Percentiles rank a stretch among this genome's conserved stretches.
Evolutionary conservation across 768 basidiomycete genomes (phyloP).

Genomic region (Auriscalpium vulgare): DNA sequence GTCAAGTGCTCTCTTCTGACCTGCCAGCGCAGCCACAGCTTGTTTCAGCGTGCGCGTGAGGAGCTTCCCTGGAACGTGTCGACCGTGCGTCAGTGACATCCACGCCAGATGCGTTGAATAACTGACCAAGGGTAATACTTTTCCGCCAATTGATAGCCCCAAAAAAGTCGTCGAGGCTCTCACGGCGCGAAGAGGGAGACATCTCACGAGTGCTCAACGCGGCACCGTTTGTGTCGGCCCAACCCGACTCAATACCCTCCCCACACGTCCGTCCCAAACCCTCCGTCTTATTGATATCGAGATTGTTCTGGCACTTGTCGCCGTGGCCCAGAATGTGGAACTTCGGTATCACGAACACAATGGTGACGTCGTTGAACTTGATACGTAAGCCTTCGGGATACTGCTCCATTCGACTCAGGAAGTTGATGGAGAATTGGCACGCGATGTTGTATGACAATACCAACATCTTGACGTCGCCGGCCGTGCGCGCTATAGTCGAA

Average conservation of each 20-base stretch:
- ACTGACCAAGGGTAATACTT: background rate
- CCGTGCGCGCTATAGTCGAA: background rate
- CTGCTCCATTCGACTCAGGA: background rate
- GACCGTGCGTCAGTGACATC: background rate
- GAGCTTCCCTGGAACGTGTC: background rate
- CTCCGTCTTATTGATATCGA: slow-evolving; percentile 4
- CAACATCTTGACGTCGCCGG: too few relatives aligned
- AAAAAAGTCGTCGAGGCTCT: slow-evolving; percentile 6
- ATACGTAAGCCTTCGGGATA: background rate
- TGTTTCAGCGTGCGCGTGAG: background rate
- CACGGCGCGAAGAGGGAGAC: slow-evolving; percentile 3
- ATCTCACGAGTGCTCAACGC: slow-evolving; percentile 7
- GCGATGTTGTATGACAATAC: background rate
- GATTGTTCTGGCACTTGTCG: slow-evolving; percentile 7
- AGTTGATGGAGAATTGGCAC: background rate
- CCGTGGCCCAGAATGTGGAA: slow-evolving; percentile 14
- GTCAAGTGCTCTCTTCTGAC: background rate
- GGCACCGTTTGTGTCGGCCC: slow-evolving; percentile 8
- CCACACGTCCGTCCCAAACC: slow-evolving; percentile 12
- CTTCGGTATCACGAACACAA: background rate
- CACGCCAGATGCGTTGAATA: too few relatives aligned
- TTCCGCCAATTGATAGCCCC: slow-evolving; percentile 11
- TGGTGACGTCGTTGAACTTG: background rate
- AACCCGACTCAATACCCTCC: slow-evolving; percentile 13
- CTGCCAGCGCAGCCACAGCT: background rate